Percentiles rank a stretch among this genome's conserved stretches.
Conservation (phyloP, 2,329 filamentous ascomycete genomes). For the Emergomyces pasteurianus region DNA sequence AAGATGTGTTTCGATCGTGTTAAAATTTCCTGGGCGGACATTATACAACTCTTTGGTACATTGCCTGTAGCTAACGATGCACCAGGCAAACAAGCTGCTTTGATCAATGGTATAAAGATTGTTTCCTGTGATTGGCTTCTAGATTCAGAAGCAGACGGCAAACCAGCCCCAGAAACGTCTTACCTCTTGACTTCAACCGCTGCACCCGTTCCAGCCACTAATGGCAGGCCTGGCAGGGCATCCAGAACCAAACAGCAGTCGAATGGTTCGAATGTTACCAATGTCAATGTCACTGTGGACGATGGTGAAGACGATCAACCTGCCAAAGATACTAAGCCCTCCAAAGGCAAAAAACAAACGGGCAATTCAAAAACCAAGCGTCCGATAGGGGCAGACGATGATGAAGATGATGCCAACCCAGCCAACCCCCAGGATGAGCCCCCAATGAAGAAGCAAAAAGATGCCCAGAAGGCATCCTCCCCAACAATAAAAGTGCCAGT, state of each 20-base stretch:
- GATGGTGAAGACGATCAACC: slow-evolving; percentile 5
- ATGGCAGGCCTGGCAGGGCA: neutral
- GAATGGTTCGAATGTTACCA: neutral
- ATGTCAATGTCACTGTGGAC: neutral
- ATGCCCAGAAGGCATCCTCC: slow-evolving; percentile 19
- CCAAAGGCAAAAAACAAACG: slow-evolving; percentile 19
- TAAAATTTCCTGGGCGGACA: neutral
- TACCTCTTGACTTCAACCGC: slow-evolving; percentile 22
- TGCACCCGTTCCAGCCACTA: slow-evolving; percentile 2
- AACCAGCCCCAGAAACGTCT: slow-evolving; percentile 28
- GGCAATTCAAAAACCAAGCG: slow-evolving; percentile 18
- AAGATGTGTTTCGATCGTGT: neutral
- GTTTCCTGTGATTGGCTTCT: slow-evolving; percentile 52
- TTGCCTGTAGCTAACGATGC: neutral
- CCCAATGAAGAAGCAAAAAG: slow-evolving; percentile 29
- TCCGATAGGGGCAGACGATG: slow-evolving; percentile 10
- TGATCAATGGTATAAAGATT: slow-evolving; percentile 40
- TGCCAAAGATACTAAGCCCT: slow-evolving; percentile 18
- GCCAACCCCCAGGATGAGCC: slow-evolving; percentile 14
- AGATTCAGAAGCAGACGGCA: slow-evolving; percentile 38
- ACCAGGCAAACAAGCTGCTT: slow-evolving; percentile 34
- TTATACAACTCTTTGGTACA: neutral
- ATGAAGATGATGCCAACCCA: slow-evolving; percentile 14
- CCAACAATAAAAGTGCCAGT: slow-evolving; percentile 33
- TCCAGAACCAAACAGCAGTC: slow-evolving; percentile 1